Percentiles rank a stretch among this genome's conserved stretches.
Conservation (phyloP, 352 stramenopile species). For the Elongisporangium anandrum region DNA sequence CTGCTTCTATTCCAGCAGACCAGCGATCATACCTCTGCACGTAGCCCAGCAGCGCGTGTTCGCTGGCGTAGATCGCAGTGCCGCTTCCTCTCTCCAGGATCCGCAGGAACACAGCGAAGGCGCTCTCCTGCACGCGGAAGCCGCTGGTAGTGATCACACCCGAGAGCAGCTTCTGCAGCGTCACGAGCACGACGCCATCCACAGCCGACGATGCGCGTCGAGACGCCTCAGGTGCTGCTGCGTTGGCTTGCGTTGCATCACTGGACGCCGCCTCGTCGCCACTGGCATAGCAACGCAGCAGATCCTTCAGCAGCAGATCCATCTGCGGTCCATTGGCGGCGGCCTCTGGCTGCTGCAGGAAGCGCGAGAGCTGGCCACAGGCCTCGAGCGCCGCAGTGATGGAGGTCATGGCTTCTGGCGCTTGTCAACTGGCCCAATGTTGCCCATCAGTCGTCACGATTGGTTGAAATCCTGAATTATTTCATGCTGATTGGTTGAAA, state of each 20-base stretch:
- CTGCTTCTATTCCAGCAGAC: neutral
- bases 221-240: constrained; percentile 8
- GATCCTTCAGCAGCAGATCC: constrained; percentile 20
- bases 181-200: constrained; percentile 62
- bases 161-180: constrained; percentile 55
- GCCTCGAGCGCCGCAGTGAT: neutral
- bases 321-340: neutral
- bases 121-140: constrained; percentile 19
- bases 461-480: constrained; percentile 3
- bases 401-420: neutral
- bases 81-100: constrained; percentile 7
- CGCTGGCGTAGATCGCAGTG: constrained; percentile 9
- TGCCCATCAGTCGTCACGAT: constrained; percentile 6
- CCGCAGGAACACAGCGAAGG: constrained; percentile 15
- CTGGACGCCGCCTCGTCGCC: neutral
- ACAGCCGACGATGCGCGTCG: constrained; percentile 19
- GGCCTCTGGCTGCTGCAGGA: constrained; percentile 31
- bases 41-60: constrained; percentile 29
- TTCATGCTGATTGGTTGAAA: constrained; percentile 12
- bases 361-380: constrained; percentile 39
- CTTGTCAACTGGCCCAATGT: neutral
- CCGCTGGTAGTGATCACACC: constrained; percentile 18
- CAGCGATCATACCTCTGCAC: constrained; percentile 27
- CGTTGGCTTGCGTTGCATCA: neutral
- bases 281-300: constrained; percentile 23